These are phyloP conservation scores for Casaregolazyma lundiana DNA, from an alignment of 1,139 yeast genomes.

Conservation along the genomic window DNA sequence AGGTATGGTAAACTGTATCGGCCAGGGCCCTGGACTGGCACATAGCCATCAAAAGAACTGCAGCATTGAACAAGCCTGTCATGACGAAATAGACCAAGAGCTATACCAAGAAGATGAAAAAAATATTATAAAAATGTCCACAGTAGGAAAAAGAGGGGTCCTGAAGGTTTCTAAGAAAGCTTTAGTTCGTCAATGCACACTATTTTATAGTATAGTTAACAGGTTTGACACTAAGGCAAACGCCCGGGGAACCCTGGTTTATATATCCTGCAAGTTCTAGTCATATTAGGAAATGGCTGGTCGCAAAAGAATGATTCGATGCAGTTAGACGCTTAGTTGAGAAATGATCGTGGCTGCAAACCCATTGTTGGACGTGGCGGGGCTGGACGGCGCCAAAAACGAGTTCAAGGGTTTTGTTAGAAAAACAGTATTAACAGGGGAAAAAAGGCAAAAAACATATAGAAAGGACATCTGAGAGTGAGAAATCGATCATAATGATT, in stretches of 20 bases:
- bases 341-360: conserved; percentile 1
- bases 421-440: not conserved
- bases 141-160: not conserved
- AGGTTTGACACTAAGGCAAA: not conserved
- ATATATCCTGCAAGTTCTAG: not conserved
- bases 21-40: not conserved
- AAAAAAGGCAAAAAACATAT: not conserved
- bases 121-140: not conserved
- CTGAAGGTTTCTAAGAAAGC: not conserved
- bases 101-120: not conserved
- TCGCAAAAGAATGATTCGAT: not conserved
- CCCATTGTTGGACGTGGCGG: not conserved
- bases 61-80: not conserved
- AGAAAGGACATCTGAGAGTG: too few species aligned
- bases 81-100: not conserved
- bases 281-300: not conserved
- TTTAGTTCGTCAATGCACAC: not conserved
- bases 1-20: conserved; percentile 17
- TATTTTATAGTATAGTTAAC: not conserved
- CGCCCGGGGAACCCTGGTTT: not conserved
- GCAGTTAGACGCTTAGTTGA: not conserved
- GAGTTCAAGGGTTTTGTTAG: not conserved
- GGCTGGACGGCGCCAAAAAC: not conserved
- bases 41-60: not conserved
- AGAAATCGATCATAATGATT: too few species aligned